A percentile compares a stretch with the other conserved stretches of the same genome.
Evolutionary conservation across 2,329 filamentous ascomycete species (phyloP).

Genomic region (Penicillium sp.): DNA sequence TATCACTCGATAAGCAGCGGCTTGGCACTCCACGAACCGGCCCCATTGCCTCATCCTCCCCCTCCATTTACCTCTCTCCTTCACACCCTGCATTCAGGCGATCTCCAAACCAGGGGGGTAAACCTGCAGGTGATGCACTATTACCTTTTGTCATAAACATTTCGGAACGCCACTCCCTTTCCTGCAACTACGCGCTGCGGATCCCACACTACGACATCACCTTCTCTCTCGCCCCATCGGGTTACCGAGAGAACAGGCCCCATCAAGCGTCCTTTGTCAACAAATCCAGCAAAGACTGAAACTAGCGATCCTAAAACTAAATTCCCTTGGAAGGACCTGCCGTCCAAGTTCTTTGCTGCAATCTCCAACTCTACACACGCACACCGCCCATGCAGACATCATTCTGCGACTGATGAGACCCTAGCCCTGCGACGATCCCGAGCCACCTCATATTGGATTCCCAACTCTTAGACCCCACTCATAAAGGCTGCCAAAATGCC

Average conservation of each 20-base stretch:
- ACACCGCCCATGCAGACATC: constrained; percentile 16
- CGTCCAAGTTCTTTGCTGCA: not conserved
- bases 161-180: not conserved
- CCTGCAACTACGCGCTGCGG: constrained; percentile 5
- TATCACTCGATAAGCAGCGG: constrained; percentile 17
- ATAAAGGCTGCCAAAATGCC: constrained; percentile 29
- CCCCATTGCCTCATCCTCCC: constrained; percentile 22
- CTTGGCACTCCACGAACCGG: constrained; percentile 25
- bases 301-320: not conserved
- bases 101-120: not conserved
- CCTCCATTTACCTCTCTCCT: constrained; percentile 4
- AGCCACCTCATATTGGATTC: not conserved
- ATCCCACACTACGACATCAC: constrained; percentile 2
- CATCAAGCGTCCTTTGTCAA: not conserved
- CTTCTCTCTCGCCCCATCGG: constrained; percentile 1
- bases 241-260: not conserved
- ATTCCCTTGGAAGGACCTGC: not conserved
- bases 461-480: not conserved
- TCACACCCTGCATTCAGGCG: constrained; percentile 6
- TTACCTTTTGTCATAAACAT: not conserved
- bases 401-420: constrained; percentile 19
- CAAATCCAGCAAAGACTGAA: not conserved
- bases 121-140: constrained; percentile 1
- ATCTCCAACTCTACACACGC: not conserved
- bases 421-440: constrained; percentile 8